Conservation (phyloP, 495 filamentous ascomycete species). For the Lophiotrema nucula region DNA sequence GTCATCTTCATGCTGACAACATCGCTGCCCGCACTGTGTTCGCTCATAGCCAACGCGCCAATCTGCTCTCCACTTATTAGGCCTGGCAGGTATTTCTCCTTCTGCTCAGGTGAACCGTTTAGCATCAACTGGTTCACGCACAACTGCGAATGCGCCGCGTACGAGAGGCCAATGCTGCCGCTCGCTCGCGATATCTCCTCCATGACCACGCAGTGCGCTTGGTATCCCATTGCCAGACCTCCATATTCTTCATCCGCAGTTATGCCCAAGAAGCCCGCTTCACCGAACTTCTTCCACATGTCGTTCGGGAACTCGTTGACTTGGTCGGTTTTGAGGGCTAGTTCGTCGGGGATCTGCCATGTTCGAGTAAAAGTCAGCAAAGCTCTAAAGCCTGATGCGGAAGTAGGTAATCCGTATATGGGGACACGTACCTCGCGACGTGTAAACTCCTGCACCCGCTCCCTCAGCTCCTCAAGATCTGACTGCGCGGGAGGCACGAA, state of each 20-base stretch:
- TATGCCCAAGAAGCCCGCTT: conserved; percentile 87
- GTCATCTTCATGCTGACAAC: conserved; percentile 93
- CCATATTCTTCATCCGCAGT: conserved; percentile 94
- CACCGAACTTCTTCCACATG: conserved; percentile 93
- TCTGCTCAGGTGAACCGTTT: conserved; percentile 79
- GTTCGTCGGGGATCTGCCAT: conserved; percentile 80
- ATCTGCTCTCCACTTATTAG: conserved; percentile 79
- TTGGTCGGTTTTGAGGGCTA: conserved; percentile 78
- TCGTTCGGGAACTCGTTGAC: conserved; percentile 82
- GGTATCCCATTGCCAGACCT: conserved; percentile 89
- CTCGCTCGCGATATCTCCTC: conserved; percentile 75
- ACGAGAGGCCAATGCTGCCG: conserved; percentile 88
- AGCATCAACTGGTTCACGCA: conserved; percentile 96
- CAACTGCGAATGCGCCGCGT: conserved; percentile 93
- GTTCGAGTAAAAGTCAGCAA: no score
- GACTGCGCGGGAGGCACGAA: conserved; percentile 73
- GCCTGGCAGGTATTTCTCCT: conserved; percentile 73
- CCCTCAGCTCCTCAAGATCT: conserved; percentile 81
- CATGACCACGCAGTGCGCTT: conserved; percentile 95
- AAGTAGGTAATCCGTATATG: no score
- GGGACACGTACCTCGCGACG: no score
- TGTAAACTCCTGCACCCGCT: conserved; percentile 89
- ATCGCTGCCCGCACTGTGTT: conserved; percentile 86
- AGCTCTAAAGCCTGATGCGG: no score
- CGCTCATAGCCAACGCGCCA: conserved; percentile 93